Evolutionary conservation across 805 yeast species (phyloP).

Genomic region (Dipodascus geniculatus): DNA sequence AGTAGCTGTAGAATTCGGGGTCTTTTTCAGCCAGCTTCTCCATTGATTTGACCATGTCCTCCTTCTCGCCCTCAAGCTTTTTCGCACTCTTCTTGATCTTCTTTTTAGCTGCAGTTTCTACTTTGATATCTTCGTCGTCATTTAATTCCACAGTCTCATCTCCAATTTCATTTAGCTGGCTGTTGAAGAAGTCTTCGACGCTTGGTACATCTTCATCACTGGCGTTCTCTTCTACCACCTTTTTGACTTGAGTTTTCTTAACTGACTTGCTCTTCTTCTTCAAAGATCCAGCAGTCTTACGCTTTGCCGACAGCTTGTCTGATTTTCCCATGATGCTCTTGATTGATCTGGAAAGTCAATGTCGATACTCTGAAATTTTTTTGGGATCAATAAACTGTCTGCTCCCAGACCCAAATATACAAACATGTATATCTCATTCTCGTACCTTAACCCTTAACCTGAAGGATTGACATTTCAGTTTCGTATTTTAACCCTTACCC

Average conservation of each 20-base stretch:
- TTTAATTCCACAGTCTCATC: no score
- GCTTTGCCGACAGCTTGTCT: neutral
- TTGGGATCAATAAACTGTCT: neutral
- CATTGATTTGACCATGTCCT: neutral
- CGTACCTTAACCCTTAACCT: neutral
- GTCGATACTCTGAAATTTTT: slow-evolving; percentile 1
- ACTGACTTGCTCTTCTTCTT: neutral
- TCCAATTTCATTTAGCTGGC: neutral
- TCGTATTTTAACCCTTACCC: slow-evolving; percentile 2
- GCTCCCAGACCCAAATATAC: neutral
- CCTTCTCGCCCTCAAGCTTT: neutral
- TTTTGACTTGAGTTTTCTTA: neutral
- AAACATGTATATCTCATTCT: neutral
- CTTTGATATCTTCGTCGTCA: neutral
- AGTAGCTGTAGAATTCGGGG: slow-evolving; percentile 77
- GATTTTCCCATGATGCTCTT: neutral
- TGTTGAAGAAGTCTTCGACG: neutral
- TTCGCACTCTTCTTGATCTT: neutral
- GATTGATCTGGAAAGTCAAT: no score
- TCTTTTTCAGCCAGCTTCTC: slow-evolving; percentile 39
- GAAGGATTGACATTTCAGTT: neutral
- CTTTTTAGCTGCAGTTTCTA: neutral
- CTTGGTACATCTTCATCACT: neutral
- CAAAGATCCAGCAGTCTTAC: neutral
- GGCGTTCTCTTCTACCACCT: neutral